Base-by-base conservation (phyloP, 352 stramenopile species). In the Pythium aquatile region DNA sequence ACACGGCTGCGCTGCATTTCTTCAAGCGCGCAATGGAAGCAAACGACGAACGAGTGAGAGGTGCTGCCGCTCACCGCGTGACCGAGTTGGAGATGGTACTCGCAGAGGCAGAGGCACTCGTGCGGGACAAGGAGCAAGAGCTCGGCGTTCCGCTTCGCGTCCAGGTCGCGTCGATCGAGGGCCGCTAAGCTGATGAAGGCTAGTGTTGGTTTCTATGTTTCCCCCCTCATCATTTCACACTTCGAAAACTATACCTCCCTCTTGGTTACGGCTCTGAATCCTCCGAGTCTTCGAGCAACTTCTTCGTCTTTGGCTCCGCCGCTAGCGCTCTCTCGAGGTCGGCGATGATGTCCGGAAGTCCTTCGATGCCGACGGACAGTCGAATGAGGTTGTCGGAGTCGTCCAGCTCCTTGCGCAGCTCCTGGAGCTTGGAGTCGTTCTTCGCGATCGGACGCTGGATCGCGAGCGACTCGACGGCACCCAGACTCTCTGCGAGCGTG, bases 391-490 rank as follows among this genome's bases (percentile, higher is more conserved):
- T 93, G 77, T 97, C 91, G 48, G 88, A 97, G 68, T 98, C 97
- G 59, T 91, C 93, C 40, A 97, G 78, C 77, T 90, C 81, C 76
- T 91, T 78, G 53, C 90, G 85, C 67, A 97, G 72, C 66, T 94
- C 89, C 55, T 89, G 68, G 9, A 92, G 81, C 79, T 98, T 90
- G 14, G 96, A 97, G 14, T 82, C 89, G 73, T 99, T 95, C 13
- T 94, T 99, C 66, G 97, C 98, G 55, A 94, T 96, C 10, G 93
- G 92, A 37, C 95, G 96, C 61, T 97, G 96, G 69, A 98, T 97
- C 14, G 88, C 90, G 10, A 99, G 81, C 51, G 87, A 97, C 68
- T 96, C 88, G 30, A 94, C 88, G 68, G 98, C 94, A 35, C 95
- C 96, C 5, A 98, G 92, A 73, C 97, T 98, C 63, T 97, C 96